Evolutionary conservation across 2,329 filamentous ascomycete genomes (phyloP).

Genomic region (Ophiosphaerella herpotricha): DNA sequence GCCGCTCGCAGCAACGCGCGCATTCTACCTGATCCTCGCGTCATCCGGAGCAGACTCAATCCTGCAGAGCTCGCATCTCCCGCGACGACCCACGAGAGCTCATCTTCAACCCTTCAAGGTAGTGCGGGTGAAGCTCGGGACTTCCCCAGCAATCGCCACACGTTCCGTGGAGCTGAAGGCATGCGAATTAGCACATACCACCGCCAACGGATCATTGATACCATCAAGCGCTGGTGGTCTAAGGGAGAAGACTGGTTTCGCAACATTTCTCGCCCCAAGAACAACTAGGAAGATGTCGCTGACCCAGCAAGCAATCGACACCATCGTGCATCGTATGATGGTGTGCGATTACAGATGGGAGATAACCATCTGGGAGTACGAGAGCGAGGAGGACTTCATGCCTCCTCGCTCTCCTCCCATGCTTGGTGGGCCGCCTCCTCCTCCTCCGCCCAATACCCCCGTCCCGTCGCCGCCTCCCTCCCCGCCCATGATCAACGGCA

Average conservation of each 20-base stretch:
- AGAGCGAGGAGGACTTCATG: background rate
- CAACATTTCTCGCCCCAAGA: conserved; percentile 11
- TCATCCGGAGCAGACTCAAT: conserved; percentile 17
- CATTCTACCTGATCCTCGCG: conserved; percentile 12
- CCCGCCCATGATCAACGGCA: background rate
- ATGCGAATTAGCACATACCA: conserved; percentile 29
- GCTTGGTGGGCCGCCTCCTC: background rate
- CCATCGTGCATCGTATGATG: background rate
- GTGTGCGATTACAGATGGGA: background rate
- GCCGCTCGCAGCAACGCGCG: conserved; percentile 20
- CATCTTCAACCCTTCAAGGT: conserved; percentile 23
- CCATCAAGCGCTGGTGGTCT: conserved; percentile 26
- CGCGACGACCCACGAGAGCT: conserved; percentile 12
- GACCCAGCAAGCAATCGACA: background rate
- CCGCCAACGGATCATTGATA: conserved; percentile 21
- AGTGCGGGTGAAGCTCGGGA: conserved; percentile 20
- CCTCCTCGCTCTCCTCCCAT: too few species aligned
- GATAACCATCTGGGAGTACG: background rate
- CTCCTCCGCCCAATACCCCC: conserved; percentile 1
- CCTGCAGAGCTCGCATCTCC: conserved; percentile 18
- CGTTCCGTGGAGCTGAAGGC: conserved; percentile 30
- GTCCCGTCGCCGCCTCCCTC: background rate
- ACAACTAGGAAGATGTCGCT: background rate
- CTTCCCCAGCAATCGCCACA: conserved; percentile 28
- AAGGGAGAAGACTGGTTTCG: conserved; percentile 24